These are phyloP conservation scores for Aspergillus viridinutans DNA, from an alignment of 2,329 filamentous ascomycete species.

Conservation along the genomic window DNA sequence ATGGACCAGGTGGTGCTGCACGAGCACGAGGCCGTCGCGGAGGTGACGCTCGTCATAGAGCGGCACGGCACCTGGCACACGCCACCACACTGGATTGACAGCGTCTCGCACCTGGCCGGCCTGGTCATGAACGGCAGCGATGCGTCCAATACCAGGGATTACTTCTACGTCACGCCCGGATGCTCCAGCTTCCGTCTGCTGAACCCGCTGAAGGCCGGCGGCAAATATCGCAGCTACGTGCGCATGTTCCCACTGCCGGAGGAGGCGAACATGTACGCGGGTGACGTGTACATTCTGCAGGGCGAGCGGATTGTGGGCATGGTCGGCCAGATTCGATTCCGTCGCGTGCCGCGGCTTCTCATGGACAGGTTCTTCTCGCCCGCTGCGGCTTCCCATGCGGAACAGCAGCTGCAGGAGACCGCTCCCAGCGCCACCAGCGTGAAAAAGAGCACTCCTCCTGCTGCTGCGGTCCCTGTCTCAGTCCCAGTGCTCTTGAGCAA, in stretches of 20 bases:
- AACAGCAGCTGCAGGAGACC: too few species aligned
- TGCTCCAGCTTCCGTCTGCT: conserved; percentile 25
- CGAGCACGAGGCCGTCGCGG: conserved; percentile 26
- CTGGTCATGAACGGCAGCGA: conserved; percentile 31
- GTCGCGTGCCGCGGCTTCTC: conserved; percentile 20
- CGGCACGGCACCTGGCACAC: conserved; percentile 25
- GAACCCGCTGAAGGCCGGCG: conserved; percentile 20
- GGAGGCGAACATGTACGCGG: conserved; percentile 29
- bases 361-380: conserved; percentile 18
- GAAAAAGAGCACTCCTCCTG: too few species aligned
- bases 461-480: too few species aligned
- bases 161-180: conserved; percentile 34
- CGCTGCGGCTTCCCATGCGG: neutral
- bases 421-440: neutral
- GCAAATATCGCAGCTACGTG: conserved; percentile 30
- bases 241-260: conserved; percentile 26
- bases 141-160: conserved; percentile 21
- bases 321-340: conserved; percentile 33
- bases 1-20: conserved; percentile 29
- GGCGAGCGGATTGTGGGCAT: conserved; percentile 30
- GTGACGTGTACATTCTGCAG: conserved; percentile 40
- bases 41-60: conserved; percentile 22
- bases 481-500: too few species aligned
- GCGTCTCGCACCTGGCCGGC: conserved; percentile 33
- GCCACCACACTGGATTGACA: conserved; percentile 37